phyloP scores from a whole-genome alignment of 176 grass and related monocot genomes.

The Tillandsia fasciculata region DNA sequence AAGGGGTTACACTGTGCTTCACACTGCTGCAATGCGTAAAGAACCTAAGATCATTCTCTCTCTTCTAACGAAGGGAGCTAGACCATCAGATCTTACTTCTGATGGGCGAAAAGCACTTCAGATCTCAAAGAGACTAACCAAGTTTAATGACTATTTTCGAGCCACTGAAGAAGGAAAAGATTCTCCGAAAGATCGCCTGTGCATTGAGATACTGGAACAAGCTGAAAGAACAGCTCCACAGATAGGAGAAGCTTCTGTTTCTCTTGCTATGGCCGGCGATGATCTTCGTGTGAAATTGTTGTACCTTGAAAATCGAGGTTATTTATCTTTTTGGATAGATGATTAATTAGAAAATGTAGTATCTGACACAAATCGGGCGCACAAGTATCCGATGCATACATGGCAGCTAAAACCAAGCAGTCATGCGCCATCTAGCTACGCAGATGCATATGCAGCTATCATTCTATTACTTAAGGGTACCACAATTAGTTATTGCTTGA shows the following conservation, averaged over 20 bases:
- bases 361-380: not conserved
- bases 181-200: constrained; percentile 50
- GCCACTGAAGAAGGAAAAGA: constrained; percentile 40
- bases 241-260: constrained; percentile 65
- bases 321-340: not conserved
- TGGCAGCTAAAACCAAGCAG: too few relatives aligned
- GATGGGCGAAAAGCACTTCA: constrained; percentile 84
- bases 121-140: constrained; percentile 62
- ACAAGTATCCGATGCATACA: too few relatives aligned
- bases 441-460: too few relatives aligned
- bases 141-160: constrained; percentile 33
- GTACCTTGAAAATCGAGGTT: constrained; percentile 93
- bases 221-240: constrained; percentile 58
- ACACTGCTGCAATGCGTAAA: constrained; percentile 57
- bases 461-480: not conserved
- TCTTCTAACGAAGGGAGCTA: constrained; percentile 85
- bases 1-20: constrained; percentile 88
- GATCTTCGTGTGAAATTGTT: constrained; percentile 40
- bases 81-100: constrained; percentile 48
- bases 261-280: constrained; percentile 55
- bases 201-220: constrained; percentile 77
- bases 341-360: not conserved
- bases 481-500: not conserved
- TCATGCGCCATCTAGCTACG: too few relatives aligned
- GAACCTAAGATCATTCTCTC: constrained; percentile 91